Evolutionary conservation across 306 rosid genomes (phyloP), one percentile per base, ranked within the genome.

Genomic region (Vigna trinervia): DNA sequence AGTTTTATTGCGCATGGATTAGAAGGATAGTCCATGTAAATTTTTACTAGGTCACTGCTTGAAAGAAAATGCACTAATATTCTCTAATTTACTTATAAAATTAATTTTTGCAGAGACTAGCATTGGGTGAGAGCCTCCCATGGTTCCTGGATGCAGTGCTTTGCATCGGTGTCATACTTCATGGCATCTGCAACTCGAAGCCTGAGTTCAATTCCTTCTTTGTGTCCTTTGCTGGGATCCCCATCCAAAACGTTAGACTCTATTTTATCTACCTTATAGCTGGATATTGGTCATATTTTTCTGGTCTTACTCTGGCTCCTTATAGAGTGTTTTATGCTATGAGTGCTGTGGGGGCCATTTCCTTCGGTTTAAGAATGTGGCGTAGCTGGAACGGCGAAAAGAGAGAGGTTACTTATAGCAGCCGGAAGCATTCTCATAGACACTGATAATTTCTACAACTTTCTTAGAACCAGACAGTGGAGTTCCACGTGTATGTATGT

Each of bases 81-180:
- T 20, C 57, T 71, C 57, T 57, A 2, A 41, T 67, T 65, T 28
- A 15, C 32, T 32, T 67, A n/a, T 45, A 73, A 14, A 28, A 68
- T 2, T 77, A 59, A 75, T 54, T 53, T 72, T 79, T 85, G 84
- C 87, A 95, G 99, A 95, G 98, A 83, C 71, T 91, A 77, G 94
- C 93, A 12, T 81, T 82, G 85, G 93, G 90, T 26, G 87, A 84
- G 84, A 86, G 89, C 78, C 84, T 89, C 53, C 97, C 97, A 4
- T 87, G 97, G 97, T 64, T 95, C 38, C 62, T 95, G 89, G 99
- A 95, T 89, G 87, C 97, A 8, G 79, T 86, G 77, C 93, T 92
- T 80, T 86, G 88, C 85, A 78, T 82, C 3, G 93, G 99, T 28
- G 86, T 91, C 85, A 91, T 95, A 83, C 92, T 95, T 84, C 97